phyloP scores from a whole-genome alignment of 345 rosid genomes.

The Ceriops zippeliana region DNA sequence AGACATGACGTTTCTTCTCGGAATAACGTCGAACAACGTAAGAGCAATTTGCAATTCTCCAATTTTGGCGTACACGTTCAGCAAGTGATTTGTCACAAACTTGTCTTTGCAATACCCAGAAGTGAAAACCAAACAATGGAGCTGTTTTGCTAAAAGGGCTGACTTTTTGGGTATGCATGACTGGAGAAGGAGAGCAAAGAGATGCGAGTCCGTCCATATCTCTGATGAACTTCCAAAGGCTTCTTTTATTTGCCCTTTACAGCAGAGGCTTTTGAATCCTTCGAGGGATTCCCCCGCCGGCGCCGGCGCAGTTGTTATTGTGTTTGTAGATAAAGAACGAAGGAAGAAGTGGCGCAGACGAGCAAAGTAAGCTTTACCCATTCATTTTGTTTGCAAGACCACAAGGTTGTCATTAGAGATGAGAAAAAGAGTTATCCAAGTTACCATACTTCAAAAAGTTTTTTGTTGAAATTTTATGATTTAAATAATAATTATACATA shows the following conservation, averaged over 20 bases:
- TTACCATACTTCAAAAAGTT: no score
- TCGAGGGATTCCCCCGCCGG: not conserved
- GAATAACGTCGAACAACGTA: conserved; percentile 44
- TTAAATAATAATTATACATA: no score
- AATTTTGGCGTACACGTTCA: conserved; percentile 66
- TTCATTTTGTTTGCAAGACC: conserved; percentile 10
- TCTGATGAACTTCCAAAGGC: conserved; percentile 43
- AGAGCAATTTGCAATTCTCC: conserved; percentile 45
- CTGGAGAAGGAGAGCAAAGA: conserved; percentile 53
- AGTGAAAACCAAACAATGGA: conserved; percentile 58
- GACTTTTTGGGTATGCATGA: conserved; percentile 41
- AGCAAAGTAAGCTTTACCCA: conserved; percentile 16
- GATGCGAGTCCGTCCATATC: conserved; percentile 59
- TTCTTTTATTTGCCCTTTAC: conserved; percentile 49
- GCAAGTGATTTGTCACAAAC: conserved; percentile 65
- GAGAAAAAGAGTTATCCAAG: no score
- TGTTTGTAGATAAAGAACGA: conserved; percentile 27
- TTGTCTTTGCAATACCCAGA: conserved; percentile 62
- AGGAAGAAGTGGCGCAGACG: not conserved
- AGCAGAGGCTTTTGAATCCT: conserved; percentile 46
- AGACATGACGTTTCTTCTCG: conserved; percentile 64
- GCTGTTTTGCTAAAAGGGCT: conserved; percentile 44
- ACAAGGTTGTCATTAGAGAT: no score
- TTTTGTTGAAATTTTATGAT: no score
- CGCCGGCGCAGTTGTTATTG: conserved; percentile 7